These are phyloP conservation scores for Teratosphaeria epicoccoides DNA, from an alignment of 2,329 filamentous ascomycete genomes.

Conservation along the genomic window DNA sequence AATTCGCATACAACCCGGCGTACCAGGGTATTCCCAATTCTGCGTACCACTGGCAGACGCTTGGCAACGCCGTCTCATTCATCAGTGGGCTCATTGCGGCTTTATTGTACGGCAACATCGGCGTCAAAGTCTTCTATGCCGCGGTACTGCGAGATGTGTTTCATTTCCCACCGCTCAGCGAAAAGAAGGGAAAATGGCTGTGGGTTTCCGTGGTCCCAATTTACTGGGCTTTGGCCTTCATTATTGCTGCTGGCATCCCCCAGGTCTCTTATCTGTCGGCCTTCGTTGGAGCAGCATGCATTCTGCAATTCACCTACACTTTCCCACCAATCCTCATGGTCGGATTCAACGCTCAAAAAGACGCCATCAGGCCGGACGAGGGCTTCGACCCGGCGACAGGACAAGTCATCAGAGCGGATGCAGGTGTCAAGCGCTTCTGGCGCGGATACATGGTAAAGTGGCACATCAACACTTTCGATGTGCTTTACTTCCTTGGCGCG, in stretches of 20 bases:
- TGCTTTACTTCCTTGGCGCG: conserved; percentile 31
- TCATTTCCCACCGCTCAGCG: conserved; percentile 39
- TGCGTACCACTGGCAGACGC: conserved; percentile 30
- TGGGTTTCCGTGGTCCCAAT: conserved; percentile 44
- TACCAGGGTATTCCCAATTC: conserved; percentile 30
- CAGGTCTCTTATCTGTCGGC: conserved; percentile 26
- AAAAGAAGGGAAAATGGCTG: conserved; percentile 39
- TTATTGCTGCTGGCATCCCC: conserved; percentile 45
- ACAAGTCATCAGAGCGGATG: conserved; percentile 23
- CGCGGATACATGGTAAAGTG: conserved; percentile 16
- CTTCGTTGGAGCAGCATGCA: conserved; percentile 44
- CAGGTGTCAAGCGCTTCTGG: conserved; percentile 30
- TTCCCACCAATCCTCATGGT: conserved; percentile 44
- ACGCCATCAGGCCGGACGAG: conserved; percentile 29
- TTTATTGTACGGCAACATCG: conserved; percentile 35
- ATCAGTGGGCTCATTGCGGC: conserved; percentile 31
- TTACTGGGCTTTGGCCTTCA: conserved; percentile 48
- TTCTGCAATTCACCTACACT: conserved; percentile 50
- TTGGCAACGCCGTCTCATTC: conserved; percentile 31
- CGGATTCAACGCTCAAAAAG: conserved; percentile 30
- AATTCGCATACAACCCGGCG: conserved; percentile 34
- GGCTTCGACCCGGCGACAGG: conserved; percentile 35
- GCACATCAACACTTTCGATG: conserved; percentile 22
- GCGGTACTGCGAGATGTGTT: conserved; percentile 45
- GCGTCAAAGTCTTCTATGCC: conserved; percentile 42